Evolutionary conservation across 441 rosid genomes (phyloP).

Genomic region (Populus hybrid): DNA sequence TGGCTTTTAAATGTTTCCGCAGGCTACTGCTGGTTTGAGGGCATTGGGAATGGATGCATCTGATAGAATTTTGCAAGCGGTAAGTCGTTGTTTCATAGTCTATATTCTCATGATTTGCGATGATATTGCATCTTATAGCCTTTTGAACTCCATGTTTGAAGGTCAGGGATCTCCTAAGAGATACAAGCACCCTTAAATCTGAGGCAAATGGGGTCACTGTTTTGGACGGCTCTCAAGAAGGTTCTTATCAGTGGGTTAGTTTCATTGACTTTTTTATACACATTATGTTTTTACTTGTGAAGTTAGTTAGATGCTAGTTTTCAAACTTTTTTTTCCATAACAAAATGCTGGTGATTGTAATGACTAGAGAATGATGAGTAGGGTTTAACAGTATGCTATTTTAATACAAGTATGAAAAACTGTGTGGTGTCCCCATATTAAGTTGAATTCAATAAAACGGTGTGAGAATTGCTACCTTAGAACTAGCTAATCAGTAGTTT

Average conservation of each 20-base stretch:
- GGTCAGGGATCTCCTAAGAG: conserved; percentile 88
- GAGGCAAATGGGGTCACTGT: conserved; percentile 68
- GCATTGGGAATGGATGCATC: conserved; percentile 70
- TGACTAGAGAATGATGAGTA: conserved; percentile 1
- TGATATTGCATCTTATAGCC: conserved; percentile 14
- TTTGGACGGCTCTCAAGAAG: conserved; percentile 96
- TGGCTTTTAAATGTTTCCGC: conserved; percentile 14
- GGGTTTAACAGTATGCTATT: background rate
- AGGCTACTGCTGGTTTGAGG: conserved; percentile 99
- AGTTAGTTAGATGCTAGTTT: background rate
- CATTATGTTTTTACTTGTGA: background rate
- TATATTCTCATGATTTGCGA: conserved; percentile 12
- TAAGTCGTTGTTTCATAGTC: conserved; percentile 22
- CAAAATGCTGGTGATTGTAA: background rate
- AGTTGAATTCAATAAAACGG: background rate
- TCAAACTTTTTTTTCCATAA: background rate
- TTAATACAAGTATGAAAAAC: background rate
- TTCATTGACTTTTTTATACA: background rate
- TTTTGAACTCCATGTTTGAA: conserved; percentile 28
- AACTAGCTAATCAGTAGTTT: background rate
- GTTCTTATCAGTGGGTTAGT: conserved; percentile 96
- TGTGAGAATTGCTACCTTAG: background rate
- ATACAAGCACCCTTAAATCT: conserved; percentile 64
- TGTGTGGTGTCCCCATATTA: background rate
- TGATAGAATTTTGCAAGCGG: conserved; percentile 81